Conservation (phyloP, 2,329 filamentous ascomycete species). For the Leptographium wingfieldii region DNA sequence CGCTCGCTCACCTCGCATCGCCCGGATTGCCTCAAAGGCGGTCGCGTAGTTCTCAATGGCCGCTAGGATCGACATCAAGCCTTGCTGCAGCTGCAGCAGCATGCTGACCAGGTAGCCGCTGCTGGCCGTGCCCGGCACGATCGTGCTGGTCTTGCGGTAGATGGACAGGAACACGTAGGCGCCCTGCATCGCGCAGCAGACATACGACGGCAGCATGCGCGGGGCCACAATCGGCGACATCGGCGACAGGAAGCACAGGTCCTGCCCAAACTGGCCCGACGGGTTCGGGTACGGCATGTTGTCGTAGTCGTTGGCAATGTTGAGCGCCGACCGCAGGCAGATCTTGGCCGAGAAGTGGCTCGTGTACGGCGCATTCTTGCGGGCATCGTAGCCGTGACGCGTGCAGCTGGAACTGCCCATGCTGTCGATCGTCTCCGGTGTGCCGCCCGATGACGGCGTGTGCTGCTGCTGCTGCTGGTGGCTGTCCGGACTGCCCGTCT, state of each 20-base stretch:
- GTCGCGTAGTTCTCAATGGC: conserved; percentile 31
- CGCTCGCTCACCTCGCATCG: conserved; percentile 27
- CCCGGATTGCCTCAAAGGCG: conserved; percentile 30
- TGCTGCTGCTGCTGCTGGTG: conserved; percentile 10
- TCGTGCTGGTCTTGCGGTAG: conserved; percentile 26
- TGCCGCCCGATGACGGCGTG: background rate
- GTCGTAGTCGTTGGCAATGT: conserved; percentile 32
- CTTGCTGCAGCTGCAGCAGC: conserved; percentile 26
- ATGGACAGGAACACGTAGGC: conserved; percentile 31
- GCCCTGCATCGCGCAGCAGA: conserved; percentile 33
- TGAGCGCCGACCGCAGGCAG: conserved; percentile 34
- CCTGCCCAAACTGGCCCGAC: conserved; percentile 21
- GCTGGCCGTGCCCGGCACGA: conserved; percentile 19
- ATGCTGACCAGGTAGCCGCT: conserved; percentile 20
- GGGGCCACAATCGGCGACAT: conserved; percentile 25
- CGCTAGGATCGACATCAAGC: conserved; percentile 26
- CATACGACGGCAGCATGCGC: conserved; percentile 32
- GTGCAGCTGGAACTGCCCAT: background rate
- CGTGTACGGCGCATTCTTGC: conserved; percentile 19
- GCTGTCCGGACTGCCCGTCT: conserved; percentile 12
- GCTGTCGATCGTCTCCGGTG: background rate
- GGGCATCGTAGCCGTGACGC: background rate
- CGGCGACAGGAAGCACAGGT: conserved; percentile 21
- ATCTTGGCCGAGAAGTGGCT: conserved; percentile 34
- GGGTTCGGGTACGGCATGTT: conserved; percentile 32